Conservation (phyloP, 192 early-diverging fungal genomes). For the Coemansia biformis region DNA sequence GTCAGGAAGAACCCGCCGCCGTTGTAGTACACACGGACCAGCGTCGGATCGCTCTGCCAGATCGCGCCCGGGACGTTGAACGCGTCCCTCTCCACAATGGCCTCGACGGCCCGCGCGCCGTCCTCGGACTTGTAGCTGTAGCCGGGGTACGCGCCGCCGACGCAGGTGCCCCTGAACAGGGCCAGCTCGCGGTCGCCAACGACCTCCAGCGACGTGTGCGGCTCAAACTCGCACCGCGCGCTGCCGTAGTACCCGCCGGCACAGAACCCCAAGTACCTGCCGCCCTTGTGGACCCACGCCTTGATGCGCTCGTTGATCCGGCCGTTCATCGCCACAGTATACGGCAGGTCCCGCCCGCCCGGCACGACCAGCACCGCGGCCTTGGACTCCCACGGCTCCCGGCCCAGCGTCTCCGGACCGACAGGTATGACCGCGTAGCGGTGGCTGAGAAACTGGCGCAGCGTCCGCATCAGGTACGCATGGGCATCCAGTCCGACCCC, state of each 20-base stretch:
- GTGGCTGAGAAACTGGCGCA: constrained; percentile 70
- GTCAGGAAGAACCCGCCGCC: constrained; percentile 66
- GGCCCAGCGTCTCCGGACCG: constrained; percentile 60
- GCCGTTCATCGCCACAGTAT: constrained; percentile 65
- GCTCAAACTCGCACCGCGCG: constrained; percentile 71
- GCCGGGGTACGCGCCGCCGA: constrained; percentile 71
- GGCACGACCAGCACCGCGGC: constrained; percentile 83
- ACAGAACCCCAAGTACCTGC: constrained; percentile 87
- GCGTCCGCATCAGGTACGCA: constrained; percentile 50
- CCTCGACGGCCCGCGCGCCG: constrained; percentile 61
- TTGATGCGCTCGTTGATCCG: constrained; percentile 57
- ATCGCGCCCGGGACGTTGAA: constrained; percentile 18
- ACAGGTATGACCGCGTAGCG: constrained; percentile 87
- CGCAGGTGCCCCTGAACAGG: constrained; percentile 63
- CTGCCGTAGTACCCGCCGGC: constrained; percentile 85
- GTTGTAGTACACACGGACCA: constrained; percentile 60
- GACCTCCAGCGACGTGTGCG: constrained; percentile 58
- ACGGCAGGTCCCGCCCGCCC: constrained; percentile 83
- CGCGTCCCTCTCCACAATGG: constrained; percentile 36
- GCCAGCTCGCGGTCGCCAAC: constrained; percentile 67
- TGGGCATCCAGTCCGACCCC: constrained; percentile 36
- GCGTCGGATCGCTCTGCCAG: constrained; percentile 42
- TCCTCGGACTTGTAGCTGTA: constrained; percentile 81
- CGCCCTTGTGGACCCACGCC: constrained; percentile 67
- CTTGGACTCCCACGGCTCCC: constrained; percentile 85